Base-by-base conservation (phyloP, 2,329 filamentous ascomycete genomes). In the Stemphylium beticola region DNA sequence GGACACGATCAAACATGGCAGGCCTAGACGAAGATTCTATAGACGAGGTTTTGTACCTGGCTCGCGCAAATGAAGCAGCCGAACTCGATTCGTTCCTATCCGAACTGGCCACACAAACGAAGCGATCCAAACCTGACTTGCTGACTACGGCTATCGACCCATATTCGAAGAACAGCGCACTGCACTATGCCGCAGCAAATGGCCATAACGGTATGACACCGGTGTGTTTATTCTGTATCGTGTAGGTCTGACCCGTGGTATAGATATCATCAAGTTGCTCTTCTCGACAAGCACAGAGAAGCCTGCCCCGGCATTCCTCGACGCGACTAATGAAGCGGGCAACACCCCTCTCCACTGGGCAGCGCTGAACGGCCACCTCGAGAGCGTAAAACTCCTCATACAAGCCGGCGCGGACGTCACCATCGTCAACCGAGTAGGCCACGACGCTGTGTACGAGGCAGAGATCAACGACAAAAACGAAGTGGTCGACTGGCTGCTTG, bases 331-430 rank as follows among this genome's bases (percentile, higher is more conserved):
- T 70, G 81, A 86, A 58, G 88, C 90, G 40, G 93, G 92, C 39
- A 98, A 97, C 78, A 97, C 93, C 0, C 85, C 92, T 0, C 81
- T 99, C 53, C 95, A 99, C 78, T 98, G 93, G 93, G 93, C 93
- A 0, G 90, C 92, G 0, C 79, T 97, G 50, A 95, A 96, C 49
- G 93, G 93, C 1, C 93, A 97, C 68, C 79, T 98, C 3, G 85
- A 88, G 5, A 85, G 87, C 3, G 91, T 96, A 6, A 90, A 93
- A 78, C 77, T 87, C 0, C 82, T 99, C 11, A 81, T 96, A 2
- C 86, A 87, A 39, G 81, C 86, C 2, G 92, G 92, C 2, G 92
- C 92, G 1, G 88, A 92, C 54, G 87, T 92, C 4, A 87, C 87
- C 10, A 79, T 92, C 29, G 87, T 87, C 69, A 98, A 98, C 72